Evolutionary conservation across 257 asterid genomes (phyloP), one percentile per base, ranked within the genome.

Genomic region (Fraxinus americana): DNA sequence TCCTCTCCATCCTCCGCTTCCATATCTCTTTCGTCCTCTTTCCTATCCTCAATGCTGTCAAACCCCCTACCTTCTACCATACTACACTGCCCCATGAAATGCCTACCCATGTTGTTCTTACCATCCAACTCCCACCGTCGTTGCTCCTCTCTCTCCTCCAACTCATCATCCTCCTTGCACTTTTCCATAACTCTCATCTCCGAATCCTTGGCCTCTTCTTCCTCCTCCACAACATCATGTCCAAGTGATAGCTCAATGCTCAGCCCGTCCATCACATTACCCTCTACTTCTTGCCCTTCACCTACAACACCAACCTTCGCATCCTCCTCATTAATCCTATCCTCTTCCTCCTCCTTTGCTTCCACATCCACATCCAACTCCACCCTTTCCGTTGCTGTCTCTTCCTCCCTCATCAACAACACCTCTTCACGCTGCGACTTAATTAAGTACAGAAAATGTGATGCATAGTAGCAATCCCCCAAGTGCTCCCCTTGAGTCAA

Each of bases 231-330:
- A 73, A 75, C 76, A 67, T 92, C 97, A 70, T 89, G 89, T 43
- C 99, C 98, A 67, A 95, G 89, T 38, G 92, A 87, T 76, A 95
- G 87, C 85, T 91, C 91, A 48, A 94, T 80, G 84, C 87, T 93
- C 8, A 87, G 91, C 52, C 89, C 93, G 67, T 50, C 88, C 35
- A 82, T 48, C 1, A 67, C 54, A 70, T 43, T 32, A 43, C 41
- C 81, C 68, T 77, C 76, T 71, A 68, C 75, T 72, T 77, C 71
- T 41, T 10, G 82, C 70, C 41, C 79, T 67, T 78, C 80, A 54
- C 38, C 67, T 10, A 65, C 41, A 72, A 48, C 67, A 38, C 67
- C 75, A 19, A 34, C 65, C 72, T 23, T 71, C n/a, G 30, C 68
- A 70, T 50, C 67, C 30, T 61, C 78, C 36, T 36, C 80, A 23